Percentiles rank a stretch among this genome's conserved stretches.
These are phyloP conservation scores for Leishmania tarentolae DNA, from an alignment of 208 protist species.

Conservation along the genomic window DNA sequence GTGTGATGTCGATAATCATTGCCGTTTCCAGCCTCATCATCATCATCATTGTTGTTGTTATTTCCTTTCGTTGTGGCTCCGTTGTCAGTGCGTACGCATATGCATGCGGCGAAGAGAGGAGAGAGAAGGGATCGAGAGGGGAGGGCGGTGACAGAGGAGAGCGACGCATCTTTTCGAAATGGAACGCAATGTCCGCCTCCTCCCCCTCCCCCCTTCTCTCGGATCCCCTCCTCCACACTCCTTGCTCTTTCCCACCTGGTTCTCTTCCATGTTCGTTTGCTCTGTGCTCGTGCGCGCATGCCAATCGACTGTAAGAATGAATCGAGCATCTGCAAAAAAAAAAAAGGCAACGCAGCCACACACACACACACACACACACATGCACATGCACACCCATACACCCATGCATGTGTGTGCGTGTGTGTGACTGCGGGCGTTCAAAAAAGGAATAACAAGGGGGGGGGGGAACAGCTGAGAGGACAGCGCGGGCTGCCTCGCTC, in stretches of 20 bases:
- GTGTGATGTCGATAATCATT: not conserved
- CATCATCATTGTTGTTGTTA: not conserved
- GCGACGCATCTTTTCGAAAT: no score
- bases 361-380: not conserved
- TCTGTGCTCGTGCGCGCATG: no score
- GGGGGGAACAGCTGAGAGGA: no score
- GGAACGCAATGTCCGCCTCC: no score
- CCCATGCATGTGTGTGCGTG: not conserved
- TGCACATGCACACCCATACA: not conserved
- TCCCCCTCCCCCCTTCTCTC: no score
- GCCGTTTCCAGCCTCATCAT: no score
- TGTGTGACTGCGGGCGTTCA: no score
- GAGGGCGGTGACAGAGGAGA: not conserved
- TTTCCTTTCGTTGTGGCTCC: not conserved
- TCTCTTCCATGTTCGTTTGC: not conserved
- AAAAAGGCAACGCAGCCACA: no score
- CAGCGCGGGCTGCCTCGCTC: no score
- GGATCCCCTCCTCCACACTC: not conserved
- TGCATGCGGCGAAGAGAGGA: not conserved
- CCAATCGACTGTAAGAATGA: no score
- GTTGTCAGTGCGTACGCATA: not conserved
- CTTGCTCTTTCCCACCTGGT: not conserved
- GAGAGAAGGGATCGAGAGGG: not conserved
- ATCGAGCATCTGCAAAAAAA: not conserved
- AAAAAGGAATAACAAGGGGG: no score